phyloP scores from a whole-genome alignment of 129 eudicot species.

The Chrysanthemum seticuspe region DNA sequence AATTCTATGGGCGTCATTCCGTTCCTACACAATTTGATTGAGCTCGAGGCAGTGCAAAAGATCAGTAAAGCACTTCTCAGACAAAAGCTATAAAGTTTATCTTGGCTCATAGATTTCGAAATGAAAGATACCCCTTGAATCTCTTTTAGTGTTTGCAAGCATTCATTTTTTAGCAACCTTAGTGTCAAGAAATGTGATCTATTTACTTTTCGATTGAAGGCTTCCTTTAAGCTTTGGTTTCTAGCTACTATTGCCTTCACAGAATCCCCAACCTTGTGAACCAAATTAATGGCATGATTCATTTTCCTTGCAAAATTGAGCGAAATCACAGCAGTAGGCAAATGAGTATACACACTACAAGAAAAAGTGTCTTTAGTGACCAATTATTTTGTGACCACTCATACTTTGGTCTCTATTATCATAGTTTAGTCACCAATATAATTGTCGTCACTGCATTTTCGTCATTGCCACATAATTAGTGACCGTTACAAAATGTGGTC shows the following conservation, averaged over 20 bases:
- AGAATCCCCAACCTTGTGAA: slow-evolving; percentile 25
- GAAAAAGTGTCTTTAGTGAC: too few relatives aligned
- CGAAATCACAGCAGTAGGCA: slow-evolving; percentile 49
- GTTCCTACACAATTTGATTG: slow-evolving; percentile 31
- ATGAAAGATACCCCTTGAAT: slow-evolving; percentile 40
- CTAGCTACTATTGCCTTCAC: slow-evolving; percentile 15
- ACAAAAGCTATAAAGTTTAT: slow-evolving; percentile 42
- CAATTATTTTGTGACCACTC: too few relatives aligned
- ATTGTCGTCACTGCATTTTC: too few relatives aligned
- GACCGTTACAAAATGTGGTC: too few relatives aligned
- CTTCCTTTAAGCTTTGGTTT: slow-evolving; percentile 25
- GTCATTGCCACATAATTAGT: too few relatives aligned
- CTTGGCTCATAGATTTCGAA: slow-evolving; percentile 6
- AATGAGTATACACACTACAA: slow-evolving; percentile 54
- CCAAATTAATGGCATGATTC: slow-evolving; percentile 17
- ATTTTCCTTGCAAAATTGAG: slow-evolving; percentile 32
- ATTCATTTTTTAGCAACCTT: slow-evolving; percentile 15
- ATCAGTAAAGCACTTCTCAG: slow-evolving; percentile 46
- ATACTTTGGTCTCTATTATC: too few relatives aligned
- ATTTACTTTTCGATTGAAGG: background rate
- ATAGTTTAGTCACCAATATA: too few relatives aligned
- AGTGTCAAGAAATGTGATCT: background rate
- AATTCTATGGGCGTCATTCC: slow-evolving; percentile 34
- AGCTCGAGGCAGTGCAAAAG: slow-evolving; percentile 74
- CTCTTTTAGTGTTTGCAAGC: slow-evolving; percentile 26